Base-by-base conservation (phyloP, 306 rosid species). In the Mucuna pruriens region DNA sequence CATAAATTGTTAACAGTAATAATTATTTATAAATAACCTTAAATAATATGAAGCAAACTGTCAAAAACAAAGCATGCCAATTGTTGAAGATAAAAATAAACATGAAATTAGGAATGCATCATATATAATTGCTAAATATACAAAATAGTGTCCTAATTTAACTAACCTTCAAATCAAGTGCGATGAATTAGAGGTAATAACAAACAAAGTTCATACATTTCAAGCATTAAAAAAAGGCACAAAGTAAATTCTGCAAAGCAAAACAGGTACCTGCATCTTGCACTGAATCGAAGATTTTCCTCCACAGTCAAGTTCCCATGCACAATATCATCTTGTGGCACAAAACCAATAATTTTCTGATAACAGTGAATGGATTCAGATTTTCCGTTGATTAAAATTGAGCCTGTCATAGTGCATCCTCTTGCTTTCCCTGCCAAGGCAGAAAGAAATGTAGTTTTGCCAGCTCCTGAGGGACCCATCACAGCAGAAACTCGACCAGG, bases 381-480 rank as follows among this genome's bases (percentile, higher is more conserved):
- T 81, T 82, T 90, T 82, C 97, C 97, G 82, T 90, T 92, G 25
- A 92, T 83, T 51, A 90, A 76, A 79, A 90, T 84, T 84, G 88
- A 90, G 36, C 97, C 97, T 19, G 84, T 82, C 72, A 86, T 70
- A 11, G 86, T 85, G 88, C 94, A 90, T 29, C 95, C 95, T 72
- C 88, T 81, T 73, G 85, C 81, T 78, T 92, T 92, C 71, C 97
- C 97, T 0, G 95, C 87, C 85, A 90, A 84, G 77, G 97, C 92
- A 19, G 95, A 86, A 44, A 92, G 97, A 85, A 90, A 92, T 39
- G 97, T 92, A n/a, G 97, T 92, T 86, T 92, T 92, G 31, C 97
- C 97, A 40, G 94, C 95, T 69, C 97, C 97, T 3, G 95, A 92
- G 83, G 97, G 97, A 82, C 97, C 97, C 97, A 92, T 92, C 72